Conservation (phyloP, 2,329 filamentous ascomycete species). For the Colletotrichum chrysophilum region DNA sequence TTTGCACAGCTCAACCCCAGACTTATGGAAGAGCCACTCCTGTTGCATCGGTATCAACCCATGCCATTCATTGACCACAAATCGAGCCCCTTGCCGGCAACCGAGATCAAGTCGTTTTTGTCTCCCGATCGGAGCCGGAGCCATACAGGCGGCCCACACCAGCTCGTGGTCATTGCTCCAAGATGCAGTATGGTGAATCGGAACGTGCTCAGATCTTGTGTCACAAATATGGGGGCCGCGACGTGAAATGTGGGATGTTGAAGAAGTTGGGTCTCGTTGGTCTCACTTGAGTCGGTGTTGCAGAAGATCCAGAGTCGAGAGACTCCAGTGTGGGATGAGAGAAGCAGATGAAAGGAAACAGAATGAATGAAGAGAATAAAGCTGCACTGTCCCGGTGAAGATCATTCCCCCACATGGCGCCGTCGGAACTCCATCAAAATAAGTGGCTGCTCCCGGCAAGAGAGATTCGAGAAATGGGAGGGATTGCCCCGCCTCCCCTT, state of each 20-base stretch:
- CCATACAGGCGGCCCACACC: background rate
- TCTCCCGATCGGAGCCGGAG: background rate
- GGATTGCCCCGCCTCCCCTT: conserved; percentile 3
- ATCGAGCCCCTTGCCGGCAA: background rate
- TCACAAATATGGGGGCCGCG: background rate
- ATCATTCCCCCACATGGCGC: background rate
- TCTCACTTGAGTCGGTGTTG: background rate
- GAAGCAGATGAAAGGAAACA: background rate
- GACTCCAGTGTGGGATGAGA: background rate
- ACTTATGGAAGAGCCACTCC: background rate
- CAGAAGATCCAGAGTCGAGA: background rate
- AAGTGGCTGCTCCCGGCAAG: background rate
- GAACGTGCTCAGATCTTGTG: background rate
- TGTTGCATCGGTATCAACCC: background rate
- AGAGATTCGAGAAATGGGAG: background rate
- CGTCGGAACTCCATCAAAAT: background rate
- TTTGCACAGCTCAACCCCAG: background rate
- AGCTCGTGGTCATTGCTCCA: background rate
- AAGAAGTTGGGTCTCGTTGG: background rate
- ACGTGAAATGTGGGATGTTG: background rate
- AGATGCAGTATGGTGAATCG: background rate
- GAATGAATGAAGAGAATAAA: background rate
- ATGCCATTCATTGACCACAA: background rate
- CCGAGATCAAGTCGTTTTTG: background rate
- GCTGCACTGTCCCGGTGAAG: background rate